phyloP scores from a whole-genome alignment of 192 early-diverging fungal genomes.

The Coemansia asiatica region DNA sequence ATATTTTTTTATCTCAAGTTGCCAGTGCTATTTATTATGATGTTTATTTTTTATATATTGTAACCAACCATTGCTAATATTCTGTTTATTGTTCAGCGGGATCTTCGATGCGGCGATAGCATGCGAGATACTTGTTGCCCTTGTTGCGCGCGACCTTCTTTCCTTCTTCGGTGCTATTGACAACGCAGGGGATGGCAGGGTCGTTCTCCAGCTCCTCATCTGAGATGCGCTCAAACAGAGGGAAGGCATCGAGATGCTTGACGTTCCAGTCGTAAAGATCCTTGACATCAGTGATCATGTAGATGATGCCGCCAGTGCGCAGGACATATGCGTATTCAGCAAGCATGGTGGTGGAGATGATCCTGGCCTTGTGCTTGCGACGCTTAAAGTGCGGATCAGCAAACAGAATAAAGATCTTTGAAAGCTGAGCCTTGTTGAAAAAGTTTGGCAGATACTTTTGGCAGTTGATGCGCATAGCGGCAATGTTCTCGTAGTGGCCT shows the following conservation, averaged over 20 bases:
- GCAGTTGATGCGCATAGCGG: slow-evolving; percentile 96
- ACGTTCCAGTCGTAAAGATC: slow-evolving; percentile 96
- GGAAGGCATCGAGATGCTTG: slow-evolving; percentile 89
- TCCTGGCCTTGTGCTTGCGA: slow-evolving; percentile 96
- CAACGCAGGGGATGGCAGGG: slow-evolving; percentile 79
- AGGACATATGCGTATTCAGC: slow-evolving; percentile 98
- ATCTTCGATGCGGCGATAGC: slow-evolving; percentile 73
- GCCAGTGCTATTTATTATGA: no score
- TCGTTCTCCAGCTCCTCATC: slow-evolving; percentile 78
- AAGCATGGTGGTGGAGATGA: slow-evolving; percentile 84
- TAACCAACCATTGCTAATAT: no score
- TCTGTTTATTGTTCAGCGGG: slow-evolving; percentile 25
- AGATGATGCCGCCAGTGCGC: slow-evolving; percentile 84
- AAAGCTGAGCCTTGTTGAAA: slow-evolving; percentile 92
- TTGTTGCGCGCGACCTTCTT: slow-evolving; percentile 97
- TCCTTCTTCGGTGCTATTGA: slow-evolving; percentile 94
- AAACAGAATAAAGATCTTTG: slow-evolving; percentile 97
- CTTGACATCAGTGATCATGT: slow-evolving; percentile 93
- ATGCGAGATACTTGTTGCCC: slow-evolving; percentile 92
- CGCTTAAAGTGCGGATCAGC: slow-evolving; percentile 99
- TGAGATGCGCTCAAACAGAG: slow-evolving; percentile 83
- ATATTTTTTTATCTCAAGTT: slow-evolving; percentile 4
- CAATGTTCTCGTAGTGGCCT: slow-evolving; percentile 92
- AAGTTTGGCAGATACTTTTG: slow-evolving; percentile 99
- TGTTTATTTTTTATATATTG: no score